Evolutionary conservation across 768 basidiomycete species (phyloP), one percentile per base, ranked within the genome.

Genomic region (Pleurotus pulmonarius): DNA sequence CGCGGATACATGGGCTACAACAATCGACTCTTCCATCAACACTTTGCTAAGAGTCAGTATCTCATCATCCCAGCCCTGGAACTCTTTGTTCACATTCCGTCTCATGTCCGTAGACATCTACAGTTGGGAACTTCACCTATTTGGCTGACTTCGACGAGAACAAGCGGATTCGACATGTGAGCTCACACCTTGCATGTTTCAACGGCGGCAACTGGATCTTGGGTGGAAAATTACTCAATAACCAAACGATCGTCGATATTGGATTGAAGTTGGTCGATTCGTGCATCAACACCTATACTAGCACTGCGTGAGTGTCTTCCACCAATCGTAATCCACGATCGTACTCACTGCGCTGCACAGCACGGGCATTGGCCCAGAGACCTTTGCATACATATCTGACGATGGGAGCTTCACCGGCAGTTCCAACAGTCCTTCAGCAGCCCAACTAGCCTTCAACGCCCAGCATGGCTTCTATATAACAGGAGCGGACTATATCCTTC

Each of bases 221-320:
- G 2, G 87, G 87, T 3, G 89, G 90, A 5, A 80, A 80, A 57
- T 65, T 92, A 37, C 64, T 87, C 22, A 83, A 88, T 66, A 90
- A 91, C 58, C 70, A 83, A 22, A 87, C 88, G 0, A 86, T 91
- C 58, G 76, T 90, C 52, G 63, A 85, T 43, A 70, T 79, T 41
- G 90, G 77, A 3, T 74, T 91, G 34, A 60, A 79, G 38, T 73
- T 91, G 6, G 81, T 80, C 12, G 88, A 92, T 43, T 83, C 79
- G 5, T 91, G 90, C 72, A 88, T 88, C 86, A 90, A 91, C 66
- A 90, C 89, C 0, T 91, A 92, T 63, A 81, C 85, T 5, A 78
- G 86, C 60, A 86, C 86, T 25, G 76, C 77, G 87, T 88, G 64
- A 55, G 82, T 67, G 5, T 13, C 22, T 7, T 12, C 5, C 7